phyloP scores from a whole-genome alignment of 1,284 basidiomycete genomes.

The Rhodotorula sp. region DNA sequence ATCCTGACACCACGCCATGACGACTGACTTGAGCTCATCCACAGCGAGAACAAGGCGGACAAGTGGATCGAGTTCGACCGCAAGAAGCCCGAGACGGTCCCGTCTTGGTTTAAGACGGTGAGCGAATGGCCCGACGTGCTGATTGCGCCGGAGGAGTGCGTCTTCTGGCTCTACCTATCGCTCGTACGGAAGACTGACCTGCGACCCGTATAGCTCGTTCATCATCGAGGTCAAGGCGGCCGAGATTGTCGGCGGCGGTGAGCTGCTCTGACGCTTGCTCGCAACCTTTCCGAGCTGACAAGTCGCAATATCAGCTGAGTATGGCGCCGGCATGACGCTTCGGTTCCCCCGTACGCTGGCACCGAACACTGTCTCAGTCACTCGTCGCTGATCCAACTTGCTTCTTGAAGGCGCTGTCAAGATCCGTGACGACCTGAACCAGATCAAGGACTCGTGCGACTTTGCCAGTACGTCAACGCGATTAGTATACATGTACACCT shows the following conservation, averaged over 20 bases:
- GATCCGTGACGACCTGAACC: constrained; percentile 10
- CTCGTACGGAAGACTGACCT: neutral
- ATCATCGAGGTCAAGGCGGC: constrained; percentile 87
- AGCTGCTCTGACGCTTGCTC: constrained; percentile 31
- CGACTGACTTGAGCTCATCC: neutral
- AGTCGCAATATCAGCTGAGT: constrained; percentile 24
- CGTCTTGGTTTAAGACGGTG: constrained; percentile 47
- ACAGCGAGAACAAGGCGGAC: constrained; percentile 49
- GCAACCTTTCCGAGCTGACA: constrained; percentile 1
- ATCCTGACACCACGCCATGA: too few species aligned
- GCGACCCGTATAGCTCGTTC: constrained; percentile 63
- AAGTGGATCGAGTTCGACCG: constrained; percentile 53
- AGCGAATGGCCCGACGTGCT: constrained; percentile 51
- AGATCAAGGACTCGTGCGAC: neutral
- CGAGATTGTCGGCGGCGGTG: constrained; percentile 74
- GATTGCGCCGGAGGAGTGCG: constrained; percentile 52
- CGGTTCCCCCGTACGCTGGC: constrained; percentile 43
- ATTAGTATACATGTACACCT: neutral
- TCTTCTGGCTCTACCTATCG: neutral
- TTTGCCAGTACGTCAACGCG: neutral
- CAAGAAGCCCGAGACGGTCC: constrained; percentile 41
- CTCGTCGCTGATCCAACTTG: neutral
- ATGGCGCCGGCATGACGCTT: constrained; percentile 44
- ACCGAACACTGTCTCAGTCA: too few species aligned
- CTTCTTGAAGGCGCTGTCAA: constrained; percentile 4